Percentiles rank a stretch among this genome's conserved stretches.
These are phyloP conservation scores for Lathyrus aphaca DNA, from an alignment of 306 rosid species.

Conservation along the genomic window DNA sequence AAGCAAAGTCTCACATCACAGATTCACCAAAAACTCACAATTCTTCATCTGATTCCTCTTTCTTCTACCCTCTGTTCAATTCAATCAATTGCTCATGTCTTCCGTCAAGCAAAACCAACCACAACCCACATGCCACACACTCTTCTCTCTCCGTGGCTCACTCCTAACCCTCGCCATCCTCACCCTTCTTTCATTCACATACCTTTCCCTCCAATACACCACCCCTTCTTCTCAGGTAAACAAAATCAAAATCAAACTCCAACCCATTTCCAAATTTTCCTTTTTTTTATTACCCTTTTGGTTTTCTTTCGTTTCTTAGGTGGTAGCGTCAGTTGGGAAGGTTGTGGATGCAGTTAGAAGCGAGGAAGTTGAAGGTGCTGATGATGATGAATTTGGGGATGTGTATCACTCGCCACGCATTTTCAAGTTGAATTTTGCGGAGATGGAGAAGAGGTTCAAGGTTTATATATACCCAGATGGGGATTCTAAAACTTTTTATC, in stretches of 20 bases:
- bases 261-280: constrained; percentile 8
- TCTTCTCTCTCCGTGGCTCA: constrained; percentile 68
- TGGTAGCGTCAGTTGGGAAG: constrained; percentile 35
- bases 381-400: constrained; percentile 46
- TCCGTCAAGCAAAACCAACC: constrained; percentile 53
- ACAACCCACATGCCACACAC: constrained; percentile 38
- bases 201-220: constrained; percentile 64
- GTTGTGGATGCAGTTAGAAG: constrained; percentile 17
- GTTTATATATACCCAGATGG: constrained; percentile 91
- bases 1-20: constrained; percentile 8
- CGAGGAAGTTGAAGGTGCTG: neutral
- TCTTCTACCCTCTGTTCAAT: neutral
- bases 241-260: neutral
- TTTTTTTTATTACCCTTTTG: constrained; percentile 32
- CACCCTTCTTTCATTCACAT: constrained; percentile 75
- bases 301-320: constrained; percentile 27
- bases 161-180: constrained; percentile 73
- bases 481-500: constrained; percentile 87
- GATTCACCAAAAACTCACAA: neutral
- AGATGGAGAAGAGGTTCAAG: constrained; percentile 83
- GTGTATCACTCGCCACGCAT: constrained; percentile 72
- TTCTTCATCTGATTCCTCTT: neutral
- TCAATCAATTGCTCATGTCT: constrained; percentile 48
- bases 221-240: constrained; percentile 52
- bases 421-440: constrained; percentile 71